phyloP scores from a whole-genome alignment of 345 rosid species.

The Lagerstroemia speciosa region DNA sequence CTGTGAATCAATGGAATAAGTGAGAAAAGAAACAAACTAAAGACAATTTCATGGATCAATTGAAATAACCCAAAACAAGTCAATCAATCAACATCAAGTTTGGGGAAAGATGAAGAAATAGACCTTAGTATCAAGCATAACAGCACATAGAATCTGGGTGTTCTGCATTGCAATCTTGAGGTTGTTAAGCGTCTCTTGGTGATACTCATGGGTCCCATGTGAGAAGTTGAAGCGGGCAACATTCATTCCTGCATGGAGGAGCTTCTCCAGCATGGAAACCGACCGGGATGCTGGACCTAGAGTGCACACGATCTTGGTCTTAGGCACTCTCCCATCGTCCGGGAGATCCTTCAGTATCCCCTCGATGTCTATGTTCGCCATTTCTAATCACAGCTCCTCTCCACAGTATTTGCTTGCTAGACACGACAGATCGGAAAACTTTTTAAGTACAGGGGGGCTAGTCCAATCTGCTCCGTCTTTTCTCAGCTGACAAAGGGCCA shows the following conservation, averaged over 20 bases:
- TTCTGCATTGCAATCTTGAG: slow-evolving; percentile 64
- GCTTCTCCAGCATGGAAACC: slow-evolving; percentile 79
- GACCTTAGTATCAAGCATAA: slow-evolving; percentile 83
- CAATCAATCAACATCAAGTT: neutral
- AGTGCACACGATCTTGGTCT: slow-evolving; percentile 86
- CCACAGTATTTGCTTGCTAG: neutral
- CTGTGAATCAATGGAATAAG: neutral
- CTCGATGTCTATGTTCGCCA: slow-evolving; percentile 84
- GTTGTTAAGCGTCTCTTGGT: slow-evolving; percentile 73
- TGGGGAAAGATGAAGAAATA: neutral
- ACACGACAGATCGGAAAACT: neutral
- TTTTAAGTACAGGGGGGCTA: neutral
- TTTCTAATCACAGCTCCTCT: slow-evolving; percentile 6
- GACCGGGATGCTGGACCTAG: slow-evolving; percentile 85
- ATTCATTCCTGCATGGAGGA: slow-evolving; percentile 87
- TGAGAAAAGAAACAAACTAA: neutral
- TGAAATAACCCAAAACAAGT: neutral
- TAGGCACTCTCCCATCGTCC: slow-evolving; percentile 54
- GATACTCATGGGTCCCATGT: slow-evolving; percentile 88
- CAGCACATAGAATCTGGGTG: slow-evolving; percentile 57
- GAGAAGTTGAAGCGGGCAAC: slow-evolving; percentile 98
- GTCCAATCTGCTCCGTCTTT: neutral
- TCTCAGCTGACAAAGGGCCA: neutral
- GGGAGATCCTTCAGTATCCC: slow-evolving; percentile 60
- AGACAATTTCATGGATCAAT: neutral